Evolutionary conservation across 331 rosid genomes (phyloP).

Genomic region (Malus hybrid): DNA sequence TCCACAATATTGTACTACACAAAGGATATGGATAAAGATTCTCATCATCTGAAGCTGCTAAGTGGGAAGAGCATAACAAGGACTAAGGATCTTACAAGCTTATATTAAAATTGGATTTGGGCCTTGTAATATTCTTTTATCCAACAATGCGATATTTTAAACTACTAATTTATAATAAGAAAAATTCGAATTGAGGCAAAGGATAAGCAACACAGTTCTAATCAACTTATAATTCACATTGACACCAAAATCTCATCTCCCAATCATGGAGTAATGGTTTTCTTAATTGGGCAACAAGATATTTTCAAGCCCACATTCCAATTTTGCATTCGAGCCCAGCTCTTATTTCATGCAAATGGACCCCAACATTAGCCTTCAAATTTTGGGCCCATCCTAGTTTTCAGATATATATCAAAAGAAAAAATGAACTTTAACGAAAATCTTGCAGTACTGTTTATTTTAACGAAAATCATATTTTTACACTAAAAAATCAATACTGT

Average conservation of each 20-base stretch:
- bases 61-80: background rate
- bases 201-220: too few species aligned
- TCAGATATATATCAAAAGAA: background rate
- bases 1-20: background rate
- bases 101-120: too few species aligned
- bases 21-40: background rate
- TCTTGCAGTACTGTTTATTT: too few species aligned
- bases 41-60: background rate
- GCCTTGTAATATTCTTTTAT: too few species aligned
- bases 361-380: background rate
- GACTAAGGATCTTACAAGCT: background rate
- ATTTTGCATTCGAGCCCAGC: background rate
- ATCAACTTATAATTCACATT: background rate
- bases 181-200: too few species aligned
- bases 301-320: background rate
- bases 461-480: too few species aligned
- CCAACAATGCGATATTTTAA: background rate
- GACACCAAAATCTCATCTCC: background rate
- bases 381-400: background rate
- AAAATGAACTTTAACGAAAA: too few species aligned
- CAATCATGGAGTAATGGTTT: background rate
- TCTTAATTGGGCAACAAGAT: background rate
- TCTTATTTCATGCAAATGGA: background rate
- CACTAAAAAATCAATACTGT: too few species aligned
- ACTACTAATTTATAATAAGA: too few species aligned